phyloP scores from a whole-genome alignment of 441 rosid genomes.

The Populus tomentosa region DNA sequence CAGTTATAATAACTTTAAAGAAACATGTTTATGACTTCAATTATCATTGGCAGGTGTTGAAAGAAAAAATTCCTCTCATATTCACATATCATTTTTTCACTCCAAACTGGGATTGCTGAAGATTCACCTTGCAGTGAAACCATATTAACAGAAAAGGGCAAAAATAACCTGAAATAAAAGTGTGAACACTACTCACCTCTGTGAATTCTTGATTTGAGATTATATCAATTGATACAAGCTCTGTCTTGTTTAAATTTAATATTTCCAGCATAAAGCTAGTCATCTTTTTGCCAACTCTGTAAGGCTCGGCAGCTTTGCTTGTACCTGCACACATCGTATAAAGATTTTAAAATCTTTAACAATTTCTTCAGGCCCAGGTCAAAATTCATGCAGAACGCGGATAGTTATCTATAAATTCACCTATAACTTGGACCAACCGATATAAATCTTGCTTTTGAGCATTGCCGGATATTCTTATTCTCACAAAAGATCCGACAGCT shows the following conservation, averaged over 20 bases:
- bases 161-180: constrained; percentile 1
- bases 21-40: not conserved
- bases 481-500: constrained; percentile 78
- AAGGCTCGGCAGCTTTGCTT: constrained; percentile 39
- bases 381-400: constrained; percentile 12
- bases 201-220: constrained; percentile 95
- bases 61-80: not conserved
- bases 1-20: not conserved
- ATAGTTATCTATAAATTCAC: constrained; percentile 33
- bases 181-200: constrained; percentile 47
- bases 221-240: constrained; percentile 70
- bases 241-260: constrained; percentile 82
- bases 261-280: constrained; percentile 67
- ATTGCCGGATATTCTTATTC: constrained; percentile 79
- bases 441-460: constrained; percentile 91
- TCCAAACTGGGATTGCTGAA: not conserved
- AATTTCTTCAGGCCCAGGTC: not conserved
- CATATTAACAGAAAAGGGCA: not conserved
- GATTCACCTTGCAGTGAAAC: not conserved
- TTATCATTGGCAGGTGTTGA: not conserved
- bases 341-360: constrained; percentile 8
- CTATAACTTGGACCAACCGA: constrained; percentile 86
- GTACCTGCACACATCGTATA: constrained; percentile 13
- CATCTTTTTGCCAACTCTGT: constrained; percentile 77
- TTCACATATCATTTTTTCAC: not conserved